Percentiles rank a stretch among this genome's conserved stretches.
Conservation (phyloP, 768 basidiomycete genomes). For the Leucogyrophana mollusca region DNA sequence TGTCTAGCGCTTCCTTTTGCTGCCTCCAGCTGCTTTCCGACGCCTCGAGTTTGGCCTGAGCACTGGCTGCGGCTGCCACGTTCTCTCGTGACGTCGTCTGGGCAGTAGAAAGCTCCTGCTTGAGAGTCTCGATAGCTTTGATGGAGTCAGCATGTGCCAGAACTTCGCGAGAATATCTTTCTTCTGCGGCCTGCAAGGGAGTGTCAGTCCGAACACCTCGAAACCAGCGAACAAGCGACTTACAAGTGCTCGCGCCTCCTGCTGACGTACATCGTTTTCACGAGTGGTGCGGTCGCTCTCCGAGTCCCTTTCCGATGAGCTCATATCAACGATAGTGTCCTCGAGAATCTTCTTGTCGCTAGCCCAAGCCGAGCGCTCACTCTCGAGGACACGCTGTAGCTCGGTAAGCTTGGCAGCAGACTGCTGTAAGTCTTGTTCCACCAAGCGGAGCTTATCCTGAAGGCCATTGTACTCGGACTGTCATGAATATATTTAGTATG, state of each 20-base stretch:
- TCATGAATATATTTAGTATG: not conserved
- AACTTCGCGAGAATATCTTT: conserved; percentile 79
- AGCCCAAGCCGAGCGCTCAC: conserved; percentile 66
- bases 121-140: conserved; percentile 64
- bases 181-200: conserved; percentile 61
- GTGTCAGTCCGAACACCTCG: not conserved
- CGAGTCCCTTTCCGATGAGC: conserved; percentile 65
- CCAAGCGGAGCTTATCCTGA: conserved; percentile 55
- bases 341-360: conserved; percentile 82
- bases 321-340: conserved; percentile 79
- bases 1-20: conserved; percentile 74
- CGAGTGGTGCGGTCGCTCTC: conserved; percentile 62
- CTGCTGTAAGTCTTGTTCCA: conserved; percentile 53
- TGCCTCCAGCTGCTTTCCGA: conserved; percentile 81
- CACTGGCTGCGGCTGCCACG: conserved; percentile 65
- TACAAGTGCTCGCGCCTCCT: conserved; percentile 72
- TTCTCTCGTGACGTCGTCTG: conserved; percentile 59
- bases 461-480: conserved; percentile 67
- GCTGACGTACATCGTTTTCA: conserved; percentile 62
- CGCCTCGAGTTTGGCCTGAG: conserved; percentile 64
- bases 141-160: conserved; percentile 84
- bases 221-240: conserved; percentile 3
- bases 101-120: conserved; percentile 54
- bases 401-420: conserved; percentile 51
- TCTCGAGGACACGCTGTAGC: conserved; percentile 63